Conservation (phyloP, 331 rosid genomes). For the Malus hybrid region DNA sequence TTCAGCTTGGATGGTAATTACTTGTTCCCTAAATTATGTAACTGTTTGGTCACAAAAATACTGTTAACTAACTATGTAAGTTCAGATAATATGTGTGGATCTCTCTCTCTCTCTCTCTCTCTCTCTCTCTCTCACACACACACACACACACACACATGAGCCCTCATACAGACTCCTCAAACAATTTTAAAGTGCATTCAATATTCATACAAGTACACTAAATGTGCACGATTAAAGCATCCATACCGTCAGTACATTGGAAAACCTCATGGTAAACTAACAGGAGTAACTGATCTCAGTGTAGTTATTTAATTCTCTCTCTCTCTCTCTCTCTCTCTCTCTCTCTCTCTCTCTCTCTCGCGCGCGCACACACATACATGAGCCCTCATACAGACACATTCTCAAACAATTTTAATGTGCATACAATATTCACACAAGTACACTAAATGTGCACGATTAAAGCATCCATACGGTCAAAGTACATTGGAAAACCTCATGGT, state of each 20-base stretch:
- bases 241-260: neutral
- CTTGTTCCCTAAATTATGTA: neutral
- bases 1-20: slow-evolving; percentile 84
- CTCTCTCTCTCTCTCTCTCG: too few relatives aligned
- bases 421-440: neutral
- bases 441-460: neutral
- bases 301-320: neutral
- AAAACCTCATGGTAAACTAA: neutral
- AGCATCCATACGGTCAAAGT: neutral
- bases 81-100: neutral
- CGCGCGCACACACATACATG: neutral
- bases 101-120: too few relatives aligned
- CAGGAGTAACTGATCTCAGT: neutral
- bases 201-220: neutral
- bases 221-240: neutral
- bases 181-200: too few relatives aligned
- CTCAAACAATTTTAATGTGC: neutral
- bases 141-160: neutral
- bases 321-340: too few relatives aligned
- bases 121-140: too few relatives aligned
- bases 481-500: neutral
- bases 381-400: neutral
- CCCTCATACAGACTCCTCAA: neutral
- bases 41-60: neutral
- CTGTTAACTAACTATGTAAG: neutral